These are phyloP conservation scores for Starmerella stellata DNA, from an alignment of 805 yeast genomes.

Conservation along the genomic window DNA sequence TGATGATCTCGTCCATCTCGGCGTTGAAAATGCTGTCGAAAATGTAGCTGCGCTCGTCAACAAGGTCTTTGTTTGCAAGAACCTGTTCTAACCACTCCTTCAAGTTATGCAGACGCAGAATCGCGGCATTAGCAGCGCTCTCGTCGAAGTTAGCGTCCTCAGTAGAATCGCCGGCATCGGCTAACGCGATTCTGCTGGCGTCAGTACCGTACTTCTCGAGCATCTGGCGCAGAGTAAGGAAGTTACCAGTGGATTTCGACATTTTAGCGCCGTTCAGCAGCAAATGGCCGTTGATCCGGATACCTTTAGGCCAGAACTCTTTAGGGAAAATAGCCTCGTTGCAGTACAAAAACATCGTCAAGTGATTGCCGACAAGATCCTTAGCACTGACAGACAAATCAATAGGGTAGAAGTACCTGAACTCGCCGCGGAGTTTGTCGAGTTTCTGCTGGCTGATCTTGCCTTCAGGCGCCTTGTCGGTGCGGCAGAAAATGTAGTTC, in stretches of 20 bases:
- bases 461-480: constrained; percentile 33
- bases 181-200: constrained; percentile 90
- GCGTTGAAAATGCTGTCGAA: constrained; percentile 82
- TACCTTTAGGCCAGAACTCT: constrained; percentile 81
- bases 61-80: constrained; percentile 33
- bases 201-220: constrained; percentile 89
- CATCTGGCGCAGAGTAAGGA: constrained; percentile 72
- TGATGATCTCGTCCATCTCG: constrained; percentile 72
- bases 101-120: constrained; percentile 73
- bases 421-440: constrained; percentile 69
- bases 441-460: constrained; percentile 52
- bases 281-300: constrained; percentile 90
- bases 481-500: constrained; percentile 70
- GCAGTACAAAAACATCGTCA: constrained; percentile 84
- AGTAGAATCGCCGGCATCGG: constrained; percentile 94
- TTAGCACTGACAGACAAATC: constrained; percentile 88
- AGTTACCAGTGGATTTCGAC: constrained; percentile 96
- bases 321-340: constrained; percentile 88
- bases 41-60: constrained; percentile 37
- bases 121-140: constrained; percentile 90
- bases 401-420: constrained; percentile 90
- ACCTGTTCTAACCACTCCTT: constrained; percentile 91
- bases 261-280: constrained; percentile 90
- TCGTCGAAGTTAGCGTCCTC: constrained; percentile 98
- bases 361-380: constrained; percentile 91